phyloP scores from a whole-genome alignment of 148 eudicot species.

The Rhododendron ferrugineum region DNA sequence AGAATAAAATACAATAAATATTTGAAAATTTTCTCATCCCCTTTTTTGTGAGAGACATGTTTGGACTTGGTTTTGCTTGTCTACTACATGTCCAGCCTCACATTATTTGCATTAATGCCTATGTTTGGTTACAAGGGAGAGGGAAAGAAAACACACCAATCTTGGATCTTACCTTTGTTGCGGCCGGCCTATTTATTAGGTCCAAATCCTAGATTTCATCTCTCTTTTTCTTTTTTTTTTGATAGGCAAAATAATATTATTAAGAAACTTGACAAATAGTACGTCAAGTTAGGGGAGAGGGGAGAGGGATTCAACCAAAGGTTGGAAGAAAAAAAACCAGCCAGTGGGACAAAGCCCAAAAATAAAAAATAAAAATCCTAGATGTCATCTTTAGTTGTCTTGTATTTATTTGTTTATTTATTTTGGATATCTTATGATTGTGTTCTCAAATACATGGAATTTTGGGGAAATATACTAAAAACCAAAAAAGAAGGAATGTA shows the following conservation, averaged over 20 bases:
- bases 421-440: not conserved
- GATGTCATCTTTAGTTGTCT: not conserved
- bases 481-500: too few relatives aligned
- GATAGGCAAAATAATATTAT: too few relatives aligned
- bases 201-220: not conserved
- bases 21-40: not conserved
- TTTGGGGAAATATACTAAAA: too few relatives aligned
- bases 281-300: too few relatives aligned
- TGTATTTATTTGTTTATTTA: not conserved
- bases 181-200: not conserved
- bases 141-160: too few relatives aligned
- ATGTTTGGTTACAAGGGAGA: not conserved
- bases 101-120: not conserved
- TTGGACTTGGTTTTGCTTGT: slow-evolving; percentile 8
- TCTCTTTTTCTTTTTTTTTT: too few relatives aligned
- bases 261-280: too few relatives aligned
- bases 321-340: too few relatives aligned
- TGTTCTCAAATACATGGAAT: not conserved
- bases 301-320: too few relatives aligned
- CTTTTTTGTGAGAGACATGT: not conserved
- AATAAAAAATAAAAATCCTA: too few relatives aligned
- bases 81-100: not conserved
- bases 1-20: not conserved
- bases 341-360: too few relatives aligned
- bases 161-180: not conserved